These are phyloP conservation scores for Echites panduratus DNA, from an alignment of 257 asterid genomes.

Conservation along the genomic window DNA sequence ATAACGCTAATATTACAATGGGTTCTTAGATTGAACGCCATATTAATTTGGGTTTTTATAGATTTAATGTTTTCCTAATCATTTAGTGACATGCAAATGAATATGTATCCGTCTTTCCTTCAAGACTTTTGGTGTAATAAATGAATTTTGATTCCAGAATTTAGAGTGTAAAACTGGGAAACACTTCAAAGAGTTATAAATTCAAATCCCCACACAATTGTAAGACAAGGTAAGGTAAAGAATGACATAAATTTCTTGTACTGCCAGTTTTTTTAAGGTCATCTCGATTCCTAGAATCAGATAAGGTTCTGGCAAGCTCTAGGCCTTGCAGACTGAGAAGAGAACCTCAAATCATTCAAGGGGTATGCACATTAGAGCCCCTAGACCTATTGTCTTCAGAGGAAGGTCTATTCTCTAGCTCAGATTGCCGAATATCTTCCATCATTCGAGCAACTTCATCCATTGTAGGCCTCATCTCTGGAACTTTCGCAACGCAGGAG, in stretches of 20 bases:
- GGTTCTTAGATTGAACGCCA: too few species aligned
- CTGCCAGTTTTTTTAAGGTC: too few species aligned
- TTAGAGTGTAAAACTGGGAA: not conserved
- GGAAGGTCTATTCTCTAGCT: slow-evolving; percentile 50
- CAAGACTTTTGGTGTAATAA: too few species aligned
- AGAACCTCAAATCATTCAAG: slow-evolving; percentile 4
- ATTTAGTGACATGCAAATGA: not conserved
- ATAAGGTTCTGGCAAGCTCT: too few species aligned
- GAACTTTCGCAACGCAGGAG: slow-evolving; percentile 59
- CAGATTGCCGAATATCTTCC: slow-evolving; percentile 52
- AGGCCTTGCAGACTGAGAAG: too few species aligned
- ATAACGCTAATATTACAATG: too few species aligned
- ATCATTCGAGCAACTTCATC: slow-evolving; percentile 69
- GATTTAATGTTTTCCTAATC: not conserved
- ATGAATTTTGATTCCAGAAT: not conserved
- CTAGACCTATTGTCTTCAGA: slow-evolving; percentile 65
- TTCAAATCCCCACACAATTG: not conserved
- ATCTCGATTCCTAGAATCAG: too few species aligned
- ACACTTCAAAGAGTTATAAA: not conserved
- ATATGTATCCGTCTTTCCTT: not conserved
- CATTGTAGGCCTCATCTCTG: slow-evolving; percentile 67
- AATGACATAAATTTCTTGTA: not conserved
- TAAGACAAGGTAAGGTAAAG: not conserved
- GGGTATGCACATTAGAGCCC: slow-evolving; percentile 45
- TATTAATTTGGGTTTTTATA: too few species aligned